Conservation (phyloP, 2,329 filamentous ascomycete species). For the Macrophomina tecta region DNA sequence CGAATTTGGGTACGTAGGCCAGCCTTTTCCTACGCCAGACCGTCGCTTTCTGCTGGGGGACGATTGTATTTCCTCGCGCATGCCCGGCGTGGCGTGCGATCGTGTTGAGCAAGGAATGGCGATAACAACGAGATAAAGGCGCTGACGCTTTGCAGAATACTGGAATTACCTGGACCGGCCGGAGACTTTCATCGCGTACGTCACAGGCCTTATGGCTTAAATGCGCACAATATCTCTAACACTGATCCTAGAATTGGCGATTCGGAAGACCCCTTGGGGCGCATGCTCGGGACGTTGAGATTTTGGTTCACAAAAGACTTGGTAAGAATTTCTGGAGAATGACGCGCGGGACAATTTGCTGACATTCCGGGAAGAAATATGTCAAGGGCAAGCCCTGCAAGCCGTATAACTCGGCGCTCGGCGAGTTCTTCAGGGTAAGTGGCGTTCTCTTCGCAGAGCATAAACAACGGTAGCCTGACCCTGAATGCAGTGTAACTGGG, state of each 20-base stretch:
- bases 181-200: slow-evolving; percentile 78
- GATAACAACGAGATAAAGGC: not conserved
- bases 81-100: not conserved
- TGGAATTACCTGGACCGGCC: slow-evolving; percentile 98
- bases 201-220: not conserved
- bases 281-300: slow-evolving; percentile 90
- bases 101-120: not conserved
- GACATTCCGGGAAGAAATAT: slow-evolving; percentile 71
- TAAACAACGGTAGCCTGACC: not conserved
- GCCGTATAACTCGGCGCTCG: slow-evolving; percentile 95
- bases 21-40: not conserved
- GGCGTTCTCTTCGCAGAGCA: not conserved
- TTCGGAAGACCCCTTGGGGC: slow-evolving; percentile 87
- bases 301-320: slow-evolving; percentile 99
- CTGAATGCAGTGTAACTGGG: slow-evolving; percentile 81
- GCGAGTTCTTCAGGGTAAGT: slow-evolving; percentile 92
- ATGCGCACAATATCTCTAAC: slow-evolving; percentile 44
- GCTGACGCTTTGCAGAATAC: slow-evolving; percentile 69
- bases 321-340: slow-evolving; percentile 49
- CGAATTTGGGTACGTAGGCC: slow-evolving; percentile 72
- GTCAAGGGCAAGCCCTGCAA: slow-evolving; percentile 99
- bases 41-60: not conserved
- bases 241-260: slow-evolving; percentile 70
- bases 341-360: slow-evolving; percentile 26
- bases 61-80: not conserved